Evolutionary conservation across 139 green algal genomes (phyloP).

Genomic region (Pleodorina starrii): DNA sequence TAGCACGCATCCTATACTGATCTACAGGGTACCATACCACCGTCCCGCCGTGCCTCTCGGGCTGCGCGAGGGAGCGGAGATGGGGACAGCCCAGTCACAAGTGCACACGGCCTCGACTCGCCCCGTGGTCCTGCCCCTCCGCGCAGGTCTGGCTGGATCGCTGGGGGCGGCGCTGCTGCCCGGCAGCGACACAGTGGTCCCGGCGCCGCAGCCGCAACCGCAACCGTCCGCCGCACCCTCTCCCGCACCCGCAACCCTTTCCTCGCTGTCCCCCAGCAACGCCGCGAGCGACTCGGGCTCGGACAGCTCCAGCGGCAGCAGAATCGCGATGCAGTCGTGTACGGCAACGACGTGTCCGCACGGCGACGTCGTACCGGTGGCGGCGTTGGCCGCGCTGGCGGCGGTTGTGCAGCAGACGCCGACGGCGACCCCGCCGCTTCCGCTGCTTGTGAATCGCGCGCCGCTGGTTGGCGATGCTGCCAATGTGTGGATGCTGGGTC

Average conservation of each 20-base stretch:
- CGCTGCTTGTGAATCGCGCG: conserved; percentile 24
- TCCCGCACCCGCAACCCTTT: neutral
- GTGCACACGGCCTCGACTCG: too few relatives aligned
- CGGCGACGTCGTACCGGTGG: neutral
- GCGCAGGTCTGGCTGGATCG: neutral
- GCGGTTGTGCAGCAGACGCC: neutral
- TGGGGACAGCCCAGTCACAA: too few relatives aligned
- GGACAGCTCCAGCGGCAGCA: neutral
- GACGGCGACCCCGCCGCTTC: neutral
- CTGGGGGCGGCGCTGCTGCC: neutral
- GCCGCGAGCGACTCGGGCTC: neutral
- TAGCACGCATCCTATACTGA: too few relatives aligned
- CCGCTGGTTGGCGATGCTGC: neutral
- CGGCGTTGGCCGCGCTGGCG: neutral
- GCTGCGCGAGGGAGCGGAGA: too few relatives aligned
- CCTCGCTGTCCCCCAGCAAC: neutral
- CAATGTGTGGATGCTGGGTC: neutral
- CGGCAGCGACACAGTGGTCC: neutral
- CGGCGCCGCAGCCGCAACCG: neutral
- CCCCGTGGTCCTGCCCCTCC: too few relatives aligned
- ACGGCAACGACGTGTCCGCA: neutral
- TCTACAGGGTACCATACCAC: too few relatives aligned
- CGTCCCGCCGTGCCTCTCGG: too few relatives aligned
- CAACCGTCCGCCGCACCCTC: neutral
- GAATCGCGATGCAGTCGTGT: neutral